These are phyloP conservation scores for Neonectria faginata DNA, from an alignment of 2,329 filamentous ascomycete genomes.

Conservation along the genomic window DNA sequence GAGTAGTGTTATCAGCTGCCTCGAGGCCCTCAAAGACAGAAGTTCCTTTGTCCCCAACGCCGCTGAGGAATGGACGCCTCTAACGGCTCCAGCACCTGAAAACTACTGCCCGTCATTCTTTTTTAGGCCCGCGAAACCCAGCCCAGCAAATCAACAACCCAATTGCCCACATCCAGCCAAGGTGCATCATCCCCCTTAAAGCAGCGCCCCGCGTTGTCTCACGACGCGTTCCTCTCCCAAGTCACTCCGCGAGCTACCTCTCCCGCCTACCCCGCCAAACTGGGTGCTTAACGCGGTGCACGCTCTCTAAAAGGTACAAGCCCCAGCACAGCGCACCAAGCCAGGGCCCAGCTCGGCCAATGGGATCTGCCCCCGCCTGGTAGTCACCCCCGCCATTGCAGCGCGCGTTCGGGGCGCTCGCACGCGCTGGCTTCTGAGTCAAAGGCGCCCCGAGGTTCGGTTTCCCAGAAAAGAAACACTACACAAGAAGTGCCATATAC, in stretches of 20 bases:
- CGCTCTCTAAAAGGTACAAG: slow-evolving; percentile 41
- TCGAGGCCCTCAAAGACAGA: not conserved
- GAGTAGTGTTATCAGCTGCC: not conserved
- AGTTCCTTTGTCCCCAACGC: not conserved
- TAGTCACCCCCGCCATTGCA: slow-evolving; percentile 3
- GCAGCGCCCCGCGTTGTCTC: slow-evolving; percentile 41
- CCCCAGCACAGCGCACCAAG: slow-evolving; percentile 29
- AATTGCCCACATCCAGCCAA: slow-evolving; percentile 1
- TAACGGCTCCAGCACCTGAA: slow-evolving; percentile 8
- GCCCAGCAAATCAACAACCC: not conserved
- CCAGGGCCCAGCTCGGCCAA: slow-evolving; percentile 32
- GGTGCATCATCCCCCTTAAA: slow-evolving; percentile 30
- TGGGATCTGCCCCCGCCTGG: slow-evolving; percentile 34
- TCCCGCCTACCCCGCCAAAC: slow-evolving; percentile 39
- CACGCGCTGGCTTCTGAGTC: slow-evolving; percentile 21
- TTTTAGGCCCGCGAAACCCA: not conserved
- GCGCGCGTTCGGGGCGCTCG: slow-evolving; percentile 8
- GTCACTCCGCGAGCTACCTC: slow-evolving; percentile 41
- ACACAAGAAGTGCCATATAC: not conserved
- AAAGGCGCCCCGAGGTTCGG: slow-evolving; percentile 7
- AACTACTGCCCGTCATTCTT: slow-evolving; percentile 1
- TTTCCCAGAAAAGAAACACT: slow-evolving; percentile 11
- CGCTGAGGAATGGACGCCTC: too few species aligned
- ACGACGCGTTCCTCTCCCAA: slow-evolving; percentile 32
- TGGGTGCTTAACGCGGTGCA: slow-evolving; percentile 42